A percentile compares a stretch with the other conserved stretches of the same genome.
Conservation (phyloP, 768 basidiomycete genomes). For the Tricholoma flavovirens region DNA sequence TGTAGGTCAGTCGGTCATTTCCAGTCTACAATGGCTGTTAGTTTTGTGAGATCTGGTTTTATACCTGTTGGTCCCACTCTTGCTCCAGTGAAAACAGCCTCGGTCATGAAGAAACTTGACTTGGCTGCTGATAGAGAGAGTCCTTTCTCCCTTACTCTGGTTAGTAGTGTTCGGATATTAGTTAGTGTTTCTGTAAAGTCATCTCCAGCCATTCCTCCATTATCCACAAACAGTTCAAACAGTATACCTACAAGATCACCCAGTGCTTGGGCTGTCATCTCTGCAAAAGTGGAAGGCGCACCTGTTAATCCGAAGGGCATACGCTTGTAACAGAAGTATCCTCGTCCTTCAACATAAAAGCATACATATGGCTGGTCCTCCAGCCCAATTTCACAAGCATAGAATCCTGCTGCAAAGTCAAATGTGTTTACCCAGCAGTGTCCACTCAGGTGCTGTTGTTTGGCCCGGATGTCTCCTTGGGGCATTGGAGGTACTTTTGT, state of each 20-base stretch:
- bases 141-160: conserved; percentile 15
- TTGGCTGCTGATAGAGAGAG: conserved; percentile 12
- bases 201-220: not conserved
- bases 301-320: conserved; percentile 1
- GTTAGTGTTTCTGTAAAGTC: too few species aligned
- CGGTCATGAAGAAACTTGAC: conserved; percentile 29
- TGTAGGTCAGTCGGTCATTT: conserved; percentile 6
- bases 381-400: not conserved
- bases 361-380: conserved; percentile 13
- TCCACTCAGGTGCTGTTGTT: not conserved
- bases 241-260: conserved; percentile 11
- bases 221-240: conserved; percentile 11
- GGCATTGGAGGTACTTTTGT: too few species aligned
- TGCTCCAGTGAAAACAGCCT: conserved; percentile 30
- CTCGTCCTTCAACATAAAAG: conserved; percentile 34
- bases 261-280: conserved; percentile 8
- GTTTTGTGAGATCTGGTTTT: conserved; percentile 27
- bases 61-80: conserved; percentile 27
- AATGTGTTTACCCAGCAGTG: not conserved
- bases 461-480: too few species aligned
- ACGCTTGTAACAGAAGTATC: conserved; percentile 7
- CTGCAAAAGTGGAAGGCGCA: conserved; percentile 11
- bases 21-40: conserved; percentile 15
- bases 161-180: too few species aligned
- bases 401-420: not conserved